Base-by-base conservation (phyloP, 2,329 filamentous ascomycete species). In the Diaporthe humulicola region DNA sequence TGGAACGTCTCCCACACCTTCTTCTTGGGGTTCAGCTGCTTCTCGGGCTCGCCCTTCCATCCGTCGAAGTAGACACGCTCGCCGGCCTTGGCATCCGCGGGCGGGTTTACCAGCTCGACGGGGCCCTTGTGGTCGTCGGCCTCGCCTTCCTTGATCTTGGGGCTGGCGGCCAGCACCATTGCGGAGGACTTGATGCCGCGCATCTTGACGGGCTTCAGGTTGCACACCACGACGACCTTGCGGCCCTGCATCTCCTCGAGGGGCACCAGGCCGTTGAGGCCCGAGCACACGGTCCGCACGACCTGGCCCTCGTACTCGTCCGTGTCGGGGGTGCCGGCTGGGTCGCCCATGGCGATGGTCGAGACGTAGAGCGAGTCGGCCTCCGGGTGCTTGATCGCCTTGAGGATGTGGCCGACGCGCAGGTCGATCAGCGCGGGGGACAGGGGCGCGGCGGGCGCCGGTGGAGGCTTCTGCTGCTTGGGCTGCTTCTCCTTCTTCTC, bases 151-250 rank as follows among this genome's bases (percentile, higher is more conserved):
- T 93, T 92, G 64, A 94, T 84, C 75, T 90, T 89, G n/a, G 96
- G 97, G 25, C 95, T 98, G 3, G 97, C 97, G 14, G 97, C 97
- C 52, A 99, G 90, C 22, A 99, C 97, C 97, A 99, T 98, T 81
- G 96, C 90, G 79, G 86, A 90, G 4, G 90, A 92, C 86, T 91
- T 91, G 87, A 92, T 89, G 78, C 97, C 97, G 77, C 97, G 94
- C 97, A 99, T 99, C 85, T 97, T 99, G 84, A 98, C 97, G 69
- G 97, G 97, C 90, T 99, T 99, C 79, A 99, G 91, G 86, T 99
- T 99, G 89, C 95, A 98, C 30, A 99, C 96, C 1, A 97, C 94
- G 42, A 99, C 91, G 76, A 99, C 95, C 87, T 97, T 98, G 84
- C 97, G 95, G 81, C 93, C 92, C 85, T 99, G 97, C 97, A 99